Base-by-base conservation (phyloP, 1,284 basidiomycete species). In the Moesziomyces parantarcticus region DNA sequence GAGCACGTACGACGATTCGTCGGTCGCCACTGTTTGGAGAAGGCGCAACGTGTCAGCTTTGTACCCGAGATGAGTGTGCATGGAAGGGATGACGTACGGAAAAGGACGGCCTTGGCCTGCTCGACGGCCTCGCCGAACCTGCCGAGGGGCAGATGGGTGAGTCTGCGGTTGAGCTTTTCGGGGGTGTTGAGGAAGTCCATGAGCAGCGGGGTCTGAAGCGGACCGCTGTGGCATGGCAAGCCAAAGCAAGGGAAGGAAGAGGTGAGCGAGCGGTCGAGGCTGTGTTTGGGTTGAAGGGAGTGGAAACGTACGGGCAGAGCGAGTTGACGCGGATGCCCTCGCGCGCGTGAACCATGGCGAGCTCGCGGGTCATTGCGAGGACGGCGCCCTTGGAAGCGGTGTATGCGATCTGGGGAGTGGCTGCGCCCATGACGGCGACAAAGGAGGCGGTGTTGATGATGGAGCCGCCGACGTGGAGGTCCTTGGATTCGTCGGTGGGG, bases 111-210 rank as follows among this genome's bases (percentile, higher is more conserved):
- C 80, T 91, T 92, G 25, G 96, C 95, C 77, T 96, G 88, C 85
- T 98, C 95, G 75, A 97, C 88, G 0, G 95, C 95, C 86, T 97
- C 94, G 53, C 95, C 95, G 84, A 98, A 98, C 62, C 95, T 89
- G 61, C 96, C 96, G 92, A 97, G 93, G 2, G 96, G 96, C 29
- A 96, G 88, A 84, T 98, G 95, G 25, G 93, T 89, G 82, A 97
- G 84, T 52, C 96, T 88, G 48, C 95, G 90, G 67, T 97, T 90
- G 71, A 92, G 89, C 87, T 97, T 98, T 87, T 99, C 95, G 44
- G 91, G 88, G n/a, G 96, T 97, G 86, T 97, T 90, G 79, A 99
- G 88, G 88, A 95, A 98, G 85, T 98, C 91, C 95, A 99, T 99
- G 32, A 99, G 88, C 34, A 98, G 89, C 39, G 94, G 92, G 92